phyloP scores from a whole-genome alignment of 2,329 filamentous ascomycete genomes.

The Cucurbitaria berberidis region DNA sequence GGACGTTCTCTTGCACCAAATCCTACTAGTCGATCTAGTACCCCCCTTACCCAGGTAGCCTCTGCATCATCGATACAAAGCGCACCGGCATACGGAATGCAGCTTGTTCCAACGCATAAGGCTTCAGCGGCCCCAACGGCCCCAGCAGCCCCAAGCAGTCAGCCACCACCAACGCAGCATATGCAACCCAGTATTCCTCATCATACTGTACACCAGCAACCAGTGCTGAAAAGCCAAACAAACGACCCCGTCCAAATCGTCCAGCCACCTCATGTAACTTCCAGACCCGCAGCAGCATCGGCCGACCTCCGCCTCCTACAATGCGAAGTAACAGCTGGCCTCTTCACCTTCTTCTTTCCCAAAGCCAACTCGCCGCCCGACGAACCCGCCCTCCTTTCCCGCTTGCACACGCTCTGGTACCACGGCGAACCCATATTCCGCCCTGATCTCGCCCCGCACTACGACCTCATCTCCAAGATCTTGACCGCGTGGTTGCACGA shows the following conservation, averaged over 20 bases:
- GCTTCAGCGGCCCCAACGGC: no score
- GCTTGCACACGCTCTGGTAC: constrained; percentile 39
- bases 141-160: constrained; percentile 10
- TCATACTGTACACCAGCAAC: constrained; percentile 21
- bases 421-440: constrained; percentile 33
- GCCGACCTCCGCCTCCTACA: constrained; percentile 35
- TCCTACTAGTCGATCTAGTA: constrained; percentile 37
- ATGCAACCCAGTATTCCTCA: constrained; percentile 5
- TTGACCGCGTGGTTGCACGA: constrained; percentile 42
- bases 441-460: constrained; percentile 33
- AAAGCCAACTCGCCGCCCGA: constrained; percentile 29
- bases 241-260: constrained; percentile 19
- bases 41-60: constrained; percentile 26
- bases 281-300: constrained; percentile 10
- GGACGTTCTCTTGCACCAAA: constrained; percentile 34
- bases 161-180: constrained; percentile 11
- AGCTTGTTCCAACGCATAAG: constrained; percentile 24
- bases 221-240: constrained; percentile 36
- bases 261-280: constrained; percentile 2
- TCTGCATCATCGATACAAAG: constrained; percentile 20
- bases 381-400: constrained; percentile 32
- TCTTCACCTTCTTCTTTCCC: constrained; percentile 42
- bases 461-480: constrained; percentile 36
- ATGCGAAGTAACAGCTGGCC: constrained; percentile 40
- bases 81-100: constrained; percentile 25